phyloP scores from a whole-genome alignment of 306 rosid species.

The Luffa acutangula region DNA sequence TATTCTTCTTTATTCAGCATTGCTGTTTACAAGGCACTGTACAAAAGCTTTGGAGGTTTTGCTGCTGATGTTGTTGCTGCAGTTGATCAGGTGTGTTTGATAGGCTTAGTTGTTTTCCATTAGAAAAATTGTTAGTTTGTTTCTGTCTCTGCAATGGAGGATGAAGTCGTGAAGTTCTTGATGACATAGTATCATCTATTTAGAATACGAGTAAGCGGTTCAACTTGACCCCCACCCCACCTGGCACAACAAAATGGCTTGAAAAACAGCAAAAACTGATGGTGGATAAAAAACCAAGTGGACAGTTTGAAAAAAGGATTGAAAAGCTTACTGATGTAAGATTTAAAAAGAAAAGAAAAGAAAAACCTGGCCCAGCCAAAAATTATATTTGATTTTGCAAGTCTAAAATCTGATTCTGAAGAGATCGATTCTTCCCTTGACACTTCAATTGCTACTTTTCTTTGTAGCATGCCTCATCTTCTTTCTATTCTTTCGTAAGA shows the following conservation, averaged over 20 bases:
- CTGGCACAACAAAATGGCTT: too few relatives aligned
- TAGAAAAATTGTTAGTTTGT: neutral
- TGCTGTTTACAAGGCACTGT: constrained; percentile 94
- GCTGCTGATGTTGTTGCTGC: constrained; percentile 99
- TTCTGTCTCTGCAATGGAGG: neutral
- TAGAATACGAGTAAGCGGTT: too few relatives aligned
- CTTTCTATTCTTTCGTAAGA: neutral
- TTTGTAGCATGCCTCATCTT: neutral
- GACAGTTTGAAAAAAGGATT: neutral
- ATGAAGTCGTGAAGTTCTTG: neutral
- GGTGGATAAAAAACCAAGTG: neutral
- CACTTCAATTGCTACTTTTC: neutral
- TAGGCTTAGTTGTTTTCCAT: neutral
- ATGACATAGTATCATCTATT: too few relatives aligned
- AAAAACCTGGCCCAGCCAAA: too few relatives aligned
- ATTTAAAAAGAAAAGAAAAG: too few relatives aligned
- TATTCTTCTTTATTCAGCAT: constrained; percentile 39
- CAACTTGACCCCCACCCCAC: too few relatives aligned
- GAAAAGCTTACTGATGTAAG: too few relatives aligned
- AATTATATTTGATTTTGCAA: too few relatives aligned
- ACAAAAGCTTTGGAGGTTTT: constrained; percentile 96
- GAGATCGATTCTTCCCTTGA: too few relatives aligned
- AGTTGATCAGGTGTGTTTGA: constrained; percentile 70
- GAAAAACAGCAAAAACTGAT: neutral
- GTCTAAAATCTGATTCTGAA: too few relatives aligned